Evolutionary conservation across 2,329 filamentous ascomycete species (phyloP), one percentile per base, ranked within the genome.

Genomic region (Trichoderma harzianum): DNA sequence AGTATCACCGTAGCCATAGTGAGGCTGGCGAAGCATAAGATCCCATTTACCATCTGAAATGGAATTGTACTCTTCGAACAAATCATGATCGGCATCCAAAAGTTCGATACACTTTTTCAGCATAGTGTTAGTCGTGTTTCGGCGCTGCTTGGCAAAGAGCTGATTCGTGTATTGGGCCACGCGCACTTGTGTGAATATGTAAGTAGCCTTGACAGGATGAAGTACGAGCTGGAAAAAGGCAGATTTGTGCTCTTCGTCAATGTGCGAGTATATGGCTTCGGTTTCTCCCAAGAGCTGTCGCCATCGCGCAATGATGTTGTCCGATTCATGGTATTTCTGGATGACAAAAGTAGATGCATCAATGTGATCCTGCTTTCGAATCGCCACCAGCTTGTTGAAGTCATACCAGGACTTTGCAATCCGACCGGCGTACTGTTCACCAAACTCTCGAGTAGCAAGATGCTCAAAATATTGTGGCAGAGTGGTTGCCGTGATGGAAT

Each of bases 191-290:
- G 85, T 84, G 72, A 87, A 86, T 43, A 87, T 86, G n/a, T 85
- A 83, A 2, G 85, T 88, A 3, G 89, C 88, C 43, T 87, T 85
- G 61, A 88, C 84, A 0, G 89, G 89, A 69, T 91, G 88, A 7
- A 90, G 82, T 10, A 91, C 83, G 72, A 89, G 85, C 74, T 92
- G 84, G 77, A 89, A 91, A 74, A 89, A 88, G 0, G 88, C 84
- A 1, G 88, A 81, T 70, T 85, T 84, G 8, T 83, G 81, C 1
- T 82, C 81, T 0, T 78, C 75, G 0, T 82, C 77, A 0, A 90
- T 77, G 2, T 78, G 78, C 18, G 83, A 78, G 62, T 86, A 83
- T 0, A 90, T 78, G 0, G 77, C 77, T 66, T 86, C 78, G 0
- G 87, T 86, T 10, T 82, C 80, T 2, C 80, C 74, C 2, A 81